Evolutionary conservation across 805 yeast species (phyloP), one percentile per base, ranked within the genome.

Genomic region (Wickerhamiella nectarea): DNA sequence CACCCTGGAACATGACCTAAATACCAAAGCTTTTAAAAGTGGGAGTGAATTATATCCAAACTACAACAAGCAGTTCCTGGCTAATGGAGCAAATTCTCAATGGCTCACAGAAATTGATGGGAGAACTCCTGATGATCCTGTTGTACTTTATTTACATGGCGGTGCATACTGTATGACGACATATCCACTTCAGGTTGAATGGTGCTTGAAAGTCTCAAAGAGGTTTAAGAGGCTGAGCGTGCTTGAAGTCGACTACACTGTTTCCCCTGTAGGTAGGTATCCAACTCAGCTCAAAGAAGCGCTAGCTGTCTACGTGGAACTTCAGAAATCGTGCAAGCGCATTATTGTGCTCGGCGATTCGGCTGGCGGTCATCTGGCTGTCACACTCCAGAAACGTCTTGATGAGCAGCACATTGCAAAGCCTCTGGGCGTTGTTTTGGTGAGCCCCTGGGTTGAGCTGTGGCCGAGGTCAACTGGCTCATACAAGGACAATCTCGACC

Each of bases 221-320:
- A n/a, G 17, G 20, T 38, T 43, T 15, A 12, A 20, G 2, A 25
- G 12, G 3, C 28, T 31, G 10, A 43, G 57, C 25, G 38, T 55
- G 6, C 40, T 60, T 19, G 43, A 51, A 1, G 43, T 60, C 21
- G 64, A 60, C 50, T 61, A 61, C 46, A 49, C 58, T 0, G 44
- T 58, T n/a, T 36, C 57, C 2, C 53, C 59, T 1, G 45, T 48
- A 2, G 42, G 38, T 2, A 28, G 14, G 20, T 56, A 33, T 41
- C 60, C 61, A 4, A 26, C 35, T 6, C 60, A 55, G 40, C 36
- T 55, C 19, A 33, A 39, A 6, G 56, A 57, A 37, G 43, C 51
- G 9, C 46, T 47, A 2, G 24, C 20, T 11, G 46, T 47, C 7
- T 56, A 48, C 43, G 38, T 46, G 15, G 46, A 43, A 21, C 38